Percentiles rank a stretch among this genome's conserved stretches.
Evolutionary conservation across 2,329 filamentous ascomycete species (phyloP).

Genomic region (Neofusicoccum laricinum): DNA sequence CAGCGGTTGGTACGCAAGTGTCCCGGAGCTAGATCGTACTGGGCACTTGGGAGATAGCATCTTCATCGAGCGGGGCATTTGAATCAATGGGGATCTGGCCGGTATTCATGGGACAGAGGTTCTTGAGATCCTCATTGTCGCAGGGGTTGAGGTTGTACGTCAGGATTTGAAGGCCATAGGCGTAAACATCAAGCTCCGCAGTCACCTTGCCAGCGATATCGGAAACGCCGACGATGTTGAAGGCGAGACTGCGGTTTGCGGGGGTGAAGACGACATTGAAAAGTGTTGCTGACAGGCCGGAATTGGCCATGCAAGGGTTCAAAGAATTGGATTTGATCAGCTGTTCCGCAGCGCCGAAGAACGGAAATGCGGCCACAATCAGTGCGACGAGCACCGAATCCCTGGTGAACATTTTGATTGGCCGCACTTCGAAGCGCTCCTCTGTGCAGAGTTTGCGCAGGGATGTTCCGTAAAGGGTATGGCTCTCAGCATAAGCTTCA

Average conservation of each 20-base stretch:
- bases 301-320: constrained; percentile 79
- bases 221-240: constrained; percentile 78
- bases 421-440: no score
- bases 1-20: neutral
- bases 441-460: no score
- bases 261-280: constrained; percentile 84
- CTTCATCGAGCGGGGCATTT: constrained; percentile 57
- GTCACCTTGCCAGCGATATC: constrained; percentile 78
- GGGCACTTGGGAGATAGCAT: constrained; percentile 65
- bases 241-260: constrained; percentile 66
- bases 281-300: constrained; percentile 81
- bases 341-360: constrained; percentile 43
- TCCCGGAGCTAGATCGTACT: constrained; percentile 39
- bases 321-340: constrained; percentile 80
- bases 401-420: no score
- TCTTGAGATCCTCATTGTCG: constrained; percentile 58
- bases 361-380: neutral
- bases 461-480: no score
- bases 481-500: no score
- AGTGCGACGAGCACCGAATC: neutral
- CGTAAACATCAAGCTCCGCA: constrained; percentile 72
- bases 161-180: constrained; percentile 60
- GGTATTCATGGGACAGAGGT: constrained; percentile 87
- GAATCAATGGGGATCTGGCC: constrained; percentile 76
- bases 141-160: constrained; percentile 55